Percentiles rank a stretch among this genome's conserved stretches.
These are phyloP conservation scores for Encephalitozoon cuniculi DNA, from an alignment of 371 early-diverging fungal species.

Conservation along the genomic window DNA sequence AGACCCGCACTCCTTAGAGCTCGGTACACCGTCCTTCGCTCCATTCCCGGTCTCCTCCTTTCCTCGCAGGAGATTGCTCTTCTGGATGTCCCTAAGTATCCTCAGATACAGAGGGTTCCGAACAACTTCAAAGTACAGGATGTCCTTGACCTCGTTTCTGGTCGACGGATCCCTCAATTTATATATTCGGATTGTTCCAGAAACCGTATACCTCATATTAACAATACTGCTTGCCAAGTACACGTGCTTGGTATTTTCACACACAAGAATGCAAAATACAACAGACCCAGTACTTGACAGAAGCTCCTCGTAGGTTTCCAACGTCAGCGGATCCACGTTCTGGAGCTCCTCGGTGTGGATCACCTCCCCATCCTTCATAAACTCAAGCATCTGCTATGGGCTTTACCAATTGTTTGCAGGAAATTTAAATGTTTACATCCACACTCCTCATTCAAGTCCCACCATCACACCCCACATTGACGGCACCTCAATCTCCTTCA, in stretches of 20 bases:
- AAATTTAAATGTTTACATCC: not conserved
- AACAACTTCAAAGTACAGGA: not conserved
- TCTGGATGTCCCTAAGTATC: not conserved
- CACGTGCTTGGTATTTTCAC: not conserved
- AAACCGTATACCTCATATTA: not conserved
- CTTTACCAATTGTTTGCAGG: not conserved
- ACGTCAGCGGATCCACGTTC: not conserved
- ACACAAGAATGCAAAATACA: not conserved
- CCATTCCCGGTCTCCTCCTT: not conserved
- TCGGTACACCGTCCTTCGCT: too few species aligned
- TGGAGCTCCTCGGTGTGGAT: not conserved
- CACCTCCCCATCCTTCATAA: not conserved
- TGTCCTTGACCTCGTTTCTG: conserved; percentile 5
- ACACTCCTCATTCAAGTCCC: not conserved
- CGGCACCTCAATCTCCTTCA: not conserved
- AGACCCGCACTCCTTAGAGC: too few species aligned
- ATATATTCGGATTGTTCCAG: not conserved
- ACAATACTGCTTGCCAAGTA: not conserved
- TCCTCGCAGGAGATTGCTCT: not conserved
- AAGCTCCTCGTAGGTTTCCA: conserved; percentile 1
- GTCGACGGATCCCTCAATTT: not conserved
- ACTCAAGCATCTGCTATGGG: conserved; percentile 1
- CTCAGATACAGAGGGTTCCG: not conserved
- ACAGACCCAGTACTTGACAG: not conserved
- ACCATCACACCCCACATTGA: not conserved